phyloP scores from a whole-genome alignment of 1,139 yeast species.

The Arxiozyma bovina region DNA sequence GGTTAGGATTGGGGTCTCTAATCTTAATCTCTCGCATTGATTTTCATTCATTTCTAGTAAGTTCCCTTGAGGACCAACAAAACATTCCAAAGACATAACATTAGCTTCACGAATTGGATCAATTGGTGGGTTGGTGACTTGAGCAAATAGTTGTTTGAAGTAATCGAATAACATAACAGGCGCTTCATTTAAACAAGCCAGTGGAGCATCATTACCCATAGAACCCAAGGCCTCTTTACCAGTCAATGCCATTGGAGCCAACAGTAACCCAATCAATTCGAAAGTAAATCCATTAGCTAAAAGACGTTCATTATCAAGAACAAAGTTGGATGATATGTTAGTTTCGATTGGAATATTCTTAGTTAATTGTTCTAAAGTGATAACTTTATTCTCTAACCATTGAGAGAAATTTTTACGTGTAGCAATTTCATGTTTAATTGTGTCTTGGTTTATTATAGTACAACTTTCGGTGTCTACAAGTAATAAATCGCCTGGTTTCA shows the following conservation, averaged over 20 bases:
- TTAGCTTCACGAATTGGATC: conserved; percentile 96
- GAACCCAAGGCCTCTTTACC: conserved; percentile 95
- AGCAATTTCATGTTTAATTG: conserved; percentile 74
- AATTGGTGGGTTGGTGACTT: conserved; percentile 97
- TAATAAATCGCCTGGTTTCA: conserved; percentile 94
- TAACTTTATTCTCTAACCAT: conserved; percentile 72
- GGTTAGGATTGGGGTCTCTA: conserved; percentile 75
- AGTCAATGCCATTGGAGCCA: conserved; percentile 88
- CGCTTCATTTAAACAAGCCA: conserved; percentile 90
- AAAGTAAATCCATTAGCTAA: conserved; percentile 86
- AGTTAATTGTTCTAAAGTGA: conserved; percentile 68
- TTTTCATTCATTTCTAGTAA: conserved; percentile 83
- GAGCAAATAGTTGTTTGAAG: conserved; percentile 94
- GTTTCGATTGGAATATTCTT: conserved; percentile 31
- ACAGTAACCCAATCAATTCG: conserved; percentile 74
- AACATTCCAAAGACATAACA: conserved; percentile 95
- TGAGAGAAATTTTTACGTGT: conserved; percentile 83
- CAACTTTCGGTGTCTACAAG: conserved; percentile 92
- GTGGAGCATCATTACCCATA: conserved; percentile 98
- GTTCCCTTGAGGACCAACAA: conserved; percentile 96
- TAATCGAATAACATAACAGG: conserved; percentile 87
- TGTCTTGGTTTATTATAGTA: conserved; percentile 85
- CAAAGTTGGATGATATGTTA: conserved; percentile 32
- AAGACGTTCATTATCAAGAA: conserved; percentile 76
- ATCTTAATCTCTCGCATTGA: conserved; percentile 81